Evolutionary conservation across 352 stramenopile species (phyloP), one percentile per base, ranked within the genome.

Genomic region (Phytophthora uliginosa): DNA sequence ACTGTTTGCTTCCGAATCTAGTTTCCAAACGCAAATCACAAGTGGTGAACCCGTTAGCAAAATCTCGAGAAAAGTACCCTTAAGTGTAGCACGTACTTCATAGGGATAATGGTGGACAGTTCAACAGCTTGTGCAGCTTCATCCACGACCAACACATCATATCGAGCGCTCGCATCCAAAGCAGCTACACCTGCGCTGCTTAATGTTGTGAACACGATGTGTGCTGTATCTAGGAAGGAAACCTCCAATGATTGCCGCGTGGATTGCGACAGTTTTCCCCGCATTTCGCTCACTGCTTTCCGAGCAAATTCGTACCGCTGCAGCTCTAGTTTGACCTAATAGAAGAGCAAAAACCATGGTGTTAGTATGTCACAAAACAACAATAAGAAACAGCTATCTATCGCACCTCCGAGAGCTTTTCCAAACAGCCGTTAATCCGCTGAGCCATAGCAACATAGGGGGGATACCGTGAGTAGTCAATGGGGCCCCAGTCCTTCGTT

Each of bases 171-270:
- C 13, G 86, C 88, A 73, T 97, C 88, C 18, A 97, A 73, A 8
- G 90, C 88, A 47, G 85, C 81, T 63, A 95, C 86, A 54, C 93
- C 94, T 9, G 90, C 92, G 58, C 90, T 97, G 68, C 92, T 98
- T 12, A 98, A 77, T 2, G 94, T 98, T 13, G 92, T 98, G 52
- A 98, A 98, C 3, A 98, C 89, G 48, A 98, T 94, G 48, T 98
- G 92, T 9, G 93, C 93, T 40, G 89, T 96, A 71, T 98, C 93
- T 22, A 97, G 71, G 57, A 97, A 95, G 3, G 89, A 96, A 24
- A 93, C 88, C 66, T 97, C 90, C 7, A 97, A 74, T 2, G 84
- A 93, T 59, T 97, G 88, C 1, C 90, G 88, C 20, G 88, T 91
- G 31, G 82, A 79, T 51, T 91, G 84, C 13, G 69, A 88, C 1